These are phyloP conservation scores for Pseudomonodictys pantanalensis DNA, from an alignment of 495 filamentous ascomycete genomes.

Conservation along the genomic window DNA sequence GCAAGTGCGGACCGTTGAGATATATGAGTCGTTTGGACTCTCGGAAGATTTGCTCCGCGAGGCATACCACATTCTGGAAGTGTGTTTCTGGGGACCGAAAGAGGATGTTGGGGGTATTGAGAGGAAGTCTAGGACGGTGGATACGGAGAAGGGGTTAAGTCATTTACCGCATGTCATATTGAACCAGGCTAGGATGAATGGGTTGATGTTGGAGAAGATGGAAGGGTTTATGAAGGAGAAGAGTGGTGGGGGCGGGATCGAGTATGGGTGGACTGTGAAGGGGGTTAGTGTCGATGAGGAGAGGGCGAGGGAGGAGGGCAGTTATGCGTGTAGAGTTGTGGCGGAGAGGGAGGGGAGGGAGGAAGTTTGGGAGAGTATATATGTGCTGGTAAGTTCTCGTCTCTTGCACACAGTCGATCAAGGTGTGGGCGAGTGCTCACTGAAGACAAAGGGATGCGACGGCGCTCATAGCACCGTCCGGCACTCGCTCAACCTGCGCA, in stretches of 20 bases:
- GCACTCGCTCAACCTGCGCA: constrained; percentile 62
- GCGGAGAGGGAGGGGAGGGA: constrained; percentile 52
- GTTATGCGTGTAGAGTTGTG: constrained; percentile 54
- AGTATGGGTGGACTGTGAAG: constrained; percentile 60
- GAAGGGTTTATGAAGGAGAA: constrained; percentile 33
- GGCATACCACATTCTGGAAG: constrained; percentile 67
- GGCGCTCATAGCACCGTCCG: constrained; percentile 72
- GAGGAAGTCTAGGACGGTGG: constrained; percentile 54
- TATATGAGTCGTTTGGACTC: constrained; percentile 75
- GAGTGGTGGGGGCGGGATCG: constrained; percentile 46
- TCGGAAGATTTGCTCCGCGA: constrained; percentile 68
- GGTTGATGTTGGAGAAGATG: constrained; percentile 56
- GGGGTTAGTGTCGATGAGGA: constrained; percentile 53
- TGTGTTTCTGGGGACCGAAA: constrained; percentile 41
- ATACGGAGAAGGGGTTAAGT: constrained; percentile 62
- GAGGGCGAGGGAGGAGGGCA: constrained; percentile 42
- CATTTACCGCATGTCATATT: constrained; percentile 73
- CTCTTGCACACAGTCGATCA: neutral
- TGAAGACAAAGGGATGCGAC: constrained; percentile 60
- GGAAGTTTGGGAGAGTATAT: constrained; percentile 61
- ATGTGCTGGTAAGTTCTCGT: constrained; percentile 56
- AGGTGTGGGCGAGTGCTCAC: no score
- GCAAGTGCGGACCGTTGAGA: constrained; percentile 76
- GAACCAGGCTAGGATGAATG: constrained; percentile 72
- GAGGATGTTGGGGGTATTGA: constrained; percentile 45